Conservation (phyloP, 2,329 filamentous ascomycete genomes). For the Trichoderma asperellum region DNA sequence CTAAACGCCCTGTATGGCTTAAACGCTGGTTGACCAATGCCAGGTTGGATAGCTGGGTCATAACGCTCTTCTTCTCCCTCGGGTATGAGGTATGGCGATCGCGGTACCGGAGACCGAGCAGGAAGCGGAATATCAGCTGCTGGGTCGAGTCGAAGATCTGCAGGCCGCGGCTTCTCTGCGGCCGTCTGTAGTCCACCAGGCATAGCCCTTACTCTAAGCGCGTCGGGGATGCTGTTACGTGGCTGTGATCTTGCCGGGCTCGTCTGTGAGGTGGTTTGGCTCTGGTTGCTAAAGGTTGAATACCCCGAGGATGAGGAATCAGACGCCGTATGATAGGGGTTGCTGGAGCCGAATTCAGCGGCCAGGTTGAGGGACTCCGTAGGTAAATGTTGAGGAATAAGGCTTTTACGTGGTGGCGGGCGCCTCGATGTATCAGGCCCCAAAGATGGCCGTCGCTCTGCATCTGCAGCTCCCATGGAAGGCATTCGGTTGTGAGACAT, state of each 20-base stretch:
- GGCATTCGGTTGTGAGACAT: conserved; percentile 43
- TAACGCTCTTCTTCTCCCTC: conserved; percentile 31
- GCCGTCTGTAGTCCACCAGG: conserved; percentile 61
- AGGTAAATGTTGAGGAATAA: conserved; percentile 47
- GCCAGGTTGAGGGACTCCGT: conserved; percentile 57
- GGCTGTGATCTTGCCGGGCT: conserved; percentile 42
- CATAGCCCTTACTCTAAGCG: conserved; percentile 54
- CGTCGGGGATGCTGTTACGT: conserved; percentile 48
- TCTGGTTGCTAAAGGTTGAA: conserved; percentile 62
- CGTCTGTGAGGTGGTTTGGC: conserved; percentile 65
- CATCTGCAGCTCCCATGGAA: conserved; percentile 33
- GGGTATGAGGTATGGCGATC: conserved; percentile 38
- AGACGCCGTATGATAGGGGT: conserved; percentile 66
- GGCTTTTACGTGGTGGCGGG: conserved; percentile 57
- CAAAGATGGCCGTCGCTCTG: conserved; percentile 43
- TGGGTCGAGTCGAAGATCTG: conserved; percentile 43
- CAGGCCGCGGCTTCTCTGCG: conserved; percentile 44
- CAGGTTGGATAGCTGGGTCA: conserved; percentile 35
- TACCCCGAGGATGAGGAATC: conserved; percentile 68
- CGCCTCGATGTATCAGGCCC: conserved; percentile 55
- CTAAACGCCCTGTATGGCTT: conserved; percentile 29
- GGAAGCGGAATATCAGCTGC: conserved; percentile 37
- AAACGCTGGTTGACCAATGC: conserved; percentile 29
- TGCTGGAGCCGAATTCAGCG: conserved; percentile 63
- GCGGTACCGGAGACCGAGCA: conserved; percentile 35